Evolutionary conservation across 208 protist species (phyloP), one percentile per base, ranked within the genome.

Genomic region (Wallacemonas sp.): DNA sequence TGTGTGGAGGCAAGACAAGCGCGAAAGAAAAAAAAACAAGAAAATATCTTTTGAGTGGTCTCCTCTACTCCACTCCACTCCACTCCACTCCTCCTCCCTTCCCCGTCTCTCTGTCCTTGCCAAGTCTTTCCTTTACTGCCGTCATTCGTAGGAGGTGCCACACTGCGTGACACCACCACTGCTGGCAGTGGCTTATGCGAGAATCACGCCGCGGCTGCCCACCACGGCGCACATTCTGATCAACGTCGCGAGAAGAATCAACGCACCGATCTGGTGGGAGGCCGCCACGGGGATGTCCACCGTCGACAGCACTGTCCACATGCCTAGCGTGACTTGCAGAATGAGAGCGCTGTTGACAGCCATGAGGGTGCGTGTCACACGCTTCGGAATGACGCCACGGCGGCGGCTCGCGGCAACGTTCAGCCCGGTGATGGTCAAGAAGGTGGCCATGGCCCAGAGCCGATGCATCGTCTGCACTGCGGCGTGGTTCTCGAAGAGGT

Each of bases 301-400:
- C 55, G 87, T 82, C 17, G 84, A 97, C 57, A 97, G 70, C 21
- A 99, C 75, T 1, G 97, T 98, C 71, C 93, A 80, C 38, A 98
- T 93, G 55, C 97, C 97, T 1, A 99, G 76, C 5, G 55, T 50
- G 0, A 98, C 83, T 80, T 98, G 93, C 22, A 81, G 24, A 15
- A 89, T 39, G 44, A 91, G 72, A 19, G 77, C 65, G 15, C 61
- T 63, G 64, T 94, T 91, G 32, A 93, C 87, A 33, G 45, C 48
- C 55, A 79, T 78, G 29, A 96, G 52, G 27, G 76, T 81, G 33
- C 75, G 68, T 27, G 68, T 42, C 8, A 92, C 75, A 12, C 45
- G 65, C 32, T 32, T 70, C 13, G 81, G 76, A 61, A 92, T 73
- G 13, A 59, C 42, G 19, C 52, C 73, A 34, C 70, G 70, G n/a